Evolutionary conservation across 2,329 filamentous ascomycete species (phyloP), one percentile per base, ranked within the genome.

Genomic region (Pseudogymnoascus sp.): DNA sequence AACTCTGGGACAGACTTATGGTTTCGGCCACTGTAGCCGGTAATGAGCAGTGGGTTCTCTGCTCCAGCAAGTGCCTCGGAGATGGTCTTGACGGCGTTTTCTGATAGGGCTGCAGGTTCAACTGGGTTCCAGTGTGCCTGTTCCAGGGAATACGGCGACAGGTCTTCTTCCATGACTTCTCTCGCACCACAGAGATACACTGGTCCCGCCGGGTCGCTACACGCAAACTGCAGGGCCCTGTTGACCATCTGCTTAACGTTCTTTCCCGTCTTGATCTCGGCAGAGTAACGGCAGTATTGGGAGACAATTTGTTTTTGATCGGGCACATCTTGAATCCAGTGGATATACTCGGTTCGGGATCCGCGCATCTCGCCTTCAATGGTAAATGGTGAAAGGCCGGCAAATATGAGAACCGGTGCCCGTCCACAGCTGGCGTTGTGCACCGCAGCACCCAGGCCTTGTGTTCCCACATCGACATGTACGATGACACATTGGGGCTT

Each of bases 241-340:
- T 87, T 87, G 61, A 91, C 84, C 63, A 89, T 82, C 74, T 91
- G 87, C 74, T 90, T 91, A 60, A 90, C 80, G 67, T 90, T 90
- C 70, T 81, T 81, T 1, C 87, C 87, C 0, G 82, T 83, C 71
- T 88, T 89, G 71, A 91, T 83, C 71, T 91, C 88, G 1, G 79
- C 85, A 0, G 81, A 78, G 65, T 89, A 90, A 38, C 88, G 78
- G 69, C 88, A 90, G 68, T 90, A 91, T 70, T 90, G 87, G 0
- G 79, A 76, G 6, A 91, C 80, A 57, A 91, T 90, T 67, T 84
- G 80, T 69, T 87, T 88, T 71, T 91, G 88, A 67, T 91, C 87
- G 0, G 84, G 87, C 2, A 89, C 84, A 71, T 91, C 87, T 68
- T 91, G 88, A 30, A 90, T 86, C 86, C 87, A 91, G 68, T 91